These are phyloP conservation scores for Adenanthera pavonina DNA, from an alignment of 306 rosid genomes.

Conservation along the genomic window DNA sequence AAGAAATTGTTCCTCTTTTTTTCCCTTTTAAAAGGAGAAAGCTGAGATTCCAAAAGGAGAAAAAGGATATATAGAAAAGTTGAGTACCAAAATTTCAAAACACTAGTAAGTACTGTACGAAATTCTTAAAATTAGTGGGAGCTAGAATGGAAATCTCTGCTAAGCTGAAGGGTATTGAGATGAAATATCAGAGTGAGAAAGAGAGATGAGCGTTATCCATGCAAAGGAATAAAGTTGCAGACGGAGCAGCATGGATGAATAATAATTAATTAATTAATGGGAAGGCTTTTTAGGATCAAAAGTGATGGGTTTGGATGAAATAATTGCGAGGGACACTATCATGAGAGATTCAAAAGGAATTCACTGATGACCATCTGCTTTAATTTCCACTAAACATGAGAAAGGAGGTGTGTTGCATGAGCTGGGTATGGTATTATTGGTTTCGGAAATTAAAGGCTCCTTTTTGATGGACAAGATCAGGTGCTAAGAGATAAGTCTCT, in stretches of 20 bases:
- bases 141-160: not conserved
- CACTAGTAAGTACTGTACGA: not conserved
- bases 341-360: slow-evolving; percentile 33
- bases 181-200: not conserved
- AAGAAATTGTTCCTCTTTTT: slow-evolving; percentile 23
- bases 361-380: slow-evolving; percentile 29
- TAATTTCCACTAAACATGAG: slow-evolving; percentile 44
- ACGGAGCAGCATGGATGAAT: slow-evolving; percentile 18
- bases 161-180: slow-evolving; percentile 4
- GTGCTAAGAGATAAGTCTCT: slow-evolving; percentile 21
- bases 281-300: slow-evolving; percentile 6
- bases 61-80: slow-evolving; percentile 27
- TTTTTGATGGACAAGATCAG: slow-evolving; percentile 25
- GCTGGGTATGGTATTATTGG: not conserved
- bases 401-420: not conserved
- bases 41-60: slow-evolving; percentile 7
- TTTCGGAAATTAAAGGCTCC: not conserved
- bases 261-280: slow-evolving; percentile 18
- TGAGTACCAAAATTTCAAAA: not conserved
- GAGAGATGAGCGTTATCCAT: not conserved
- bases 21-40: not conserved
- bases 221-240: slow-evolving; percentile 21
- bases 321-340: slow-evolving; percentile 1
- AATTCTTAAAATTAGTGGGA: not conserved
- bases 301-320: slow-evolving; percentile 32